Evolutionary conservation across 2,329 filamentous ascomycete species (phyloP).

Genomic region (Hortaea werneckii): DNA sequence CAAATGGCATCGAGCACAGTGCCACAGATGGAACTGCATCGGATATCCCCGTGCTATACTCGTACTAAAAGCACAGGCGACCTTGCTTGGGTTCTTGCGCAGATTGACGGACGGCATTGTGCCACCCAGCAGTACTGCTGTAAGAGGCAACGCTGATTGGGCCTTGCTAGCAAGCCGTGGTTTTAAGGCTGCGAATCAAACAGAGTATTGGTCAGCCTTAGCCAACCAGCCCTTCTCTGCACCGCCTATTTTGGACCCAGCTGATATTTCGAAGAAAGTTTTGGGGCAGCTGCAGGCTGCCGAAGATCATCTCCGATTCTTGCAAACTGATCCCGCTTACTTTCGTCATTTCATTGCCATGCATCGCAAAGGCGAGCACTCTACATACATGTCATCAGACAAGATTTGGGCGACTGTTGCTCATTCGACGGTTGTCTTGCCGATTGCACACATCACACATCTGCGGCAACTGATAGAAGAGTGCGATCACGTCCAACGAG

Average conservation of each 20-base stretch:
- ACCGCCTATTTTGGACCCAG: slow-evolving; percentile 10
- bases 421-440: not conserved
- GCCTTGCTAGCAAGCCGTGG: not conserved
- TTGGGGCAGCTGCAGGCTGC: slow-evolving; percentile 9
- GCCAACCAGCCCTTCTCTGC: slow-evolving; percentile 7
- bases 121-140: not conserved
- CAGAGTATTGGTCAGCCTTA: not conserved
- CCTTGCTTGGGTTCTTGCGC: slow-evolving; percentile 10
- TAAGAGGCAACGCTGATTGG: not conserved
- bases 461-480: not conserved
- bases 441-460: not conserved
- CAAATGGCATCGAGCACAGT: slow-evolving; percentile 6
- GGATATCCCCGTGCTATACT: slow-evolving; percentile 16
- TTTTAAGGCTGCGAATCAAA: not conserved
- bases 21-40: slow-evolving; percentile 11
- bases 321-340: slow-evolving; percentile 16
- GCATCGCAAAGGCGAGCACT: not conserved
- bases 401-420: not conserved
- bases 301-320: slow-evolving; percentile 14
- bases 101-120: slow-evolving; percentile 6
- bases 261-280: slow-evolving; percentile 6
- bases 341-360: not conserved
- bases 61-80: slow-evolving; percentile 14
- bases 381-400: not conserved
- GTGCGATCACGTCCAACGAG: not conserved